These are phyloP conservation scores for Benincasa hispida DNA, from an alignment of 306 rosid genomes.

Conservation along the genomic window DNA sequence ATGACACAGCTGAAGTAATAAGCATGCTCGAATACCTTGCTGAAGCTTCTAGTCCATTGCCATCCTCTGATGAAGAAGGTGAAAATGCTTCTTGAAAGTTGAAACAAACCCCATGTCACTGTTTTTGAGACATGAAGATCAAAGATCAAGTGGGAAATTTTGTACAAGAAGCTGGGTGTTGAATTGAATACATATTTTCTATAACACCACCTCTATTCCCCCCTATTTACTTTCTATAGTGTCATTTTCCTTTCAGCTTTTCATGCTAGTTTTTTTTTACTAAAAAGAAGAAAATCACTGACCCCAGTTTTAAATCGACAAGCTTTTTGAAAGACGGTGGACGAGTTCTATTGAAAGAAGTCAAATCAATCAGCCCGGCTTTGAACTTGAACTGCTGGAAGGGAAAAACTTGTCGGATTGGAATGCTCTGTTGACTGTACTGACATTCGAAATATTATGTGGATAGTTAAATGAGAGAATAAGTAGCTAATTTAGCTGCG, in stretches of 20 bases:
- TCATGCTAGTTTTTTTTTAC: not conserved
- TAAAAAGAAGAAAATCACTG: not conserved
- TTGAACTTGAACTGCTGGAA: slow-evolving; percentile 1
- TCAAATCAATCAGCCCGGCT: not conserved
- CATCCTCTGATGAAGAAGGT: slow-evolving; percentile 11
- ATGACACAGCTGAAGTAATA: slow-evolving; percentile 48
- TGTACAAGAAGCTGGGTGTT: not conserved
- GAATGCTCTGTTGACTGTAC: not conserved
- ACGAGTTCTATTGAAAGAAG: not conserved
- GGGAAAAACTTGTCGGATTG: not conserved
- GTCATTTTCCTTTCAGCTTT: slow-evolving; percentile 4
- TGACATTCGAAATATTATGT: not conserved
- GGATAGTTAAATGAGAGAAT: slow-evolving; percentile 8
- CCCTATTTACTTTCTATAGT: not conserved
- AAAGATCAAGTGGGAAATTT: slow-evolving; percentile 5
- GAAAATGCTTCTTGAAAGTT: slow-evolving; percentile 22
- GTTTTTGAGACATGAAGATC: not conserved
- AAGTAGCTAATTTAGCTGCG: slow-evolving; percentile 10
- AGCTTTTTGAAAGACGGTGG: not conserved
- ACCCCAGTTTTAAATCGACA: not conserved
- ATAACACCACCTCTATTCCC: not conserved
- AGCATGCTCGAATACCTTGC: slow-evolving; percentile 57
- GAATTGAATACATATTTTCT: not conserved
- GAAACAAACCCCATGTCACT: slow-evolving; percentile 4
- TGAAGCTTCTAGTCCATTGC: slow-evolving; percentile 24